Conservation (phyloP, 805 yeast genomes). For the Torulaspora franciscae region DNA sequence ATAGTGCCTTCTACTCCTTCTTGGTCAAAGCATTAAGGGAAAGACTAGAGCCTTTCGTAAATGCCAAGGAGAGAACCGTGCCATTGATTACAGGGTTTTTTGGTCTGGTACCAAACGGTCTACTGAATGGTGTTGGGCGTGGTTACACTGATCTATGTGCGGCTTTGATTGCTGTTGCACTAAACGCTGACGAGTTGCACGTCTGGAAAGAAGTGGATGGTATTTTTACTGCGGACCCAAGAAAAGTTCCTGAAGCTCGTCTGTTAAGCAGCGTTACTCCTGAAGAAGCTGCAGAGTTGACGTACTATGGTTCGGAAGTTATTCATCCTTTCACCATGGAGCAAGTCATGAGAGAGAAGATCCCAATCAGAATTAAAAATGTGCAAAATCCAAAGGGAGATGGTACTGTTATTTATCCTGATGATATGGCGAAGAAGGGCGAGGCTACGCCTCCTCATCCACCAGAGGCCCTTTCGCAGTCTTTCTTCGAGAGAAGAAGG, state of each 20-base stretch:
- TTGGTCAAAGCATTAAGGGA: conserved; percentile 51
- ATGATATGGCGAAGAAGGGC: conserved; percentile 77
- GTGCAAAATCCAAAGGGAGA: conserved; percentile 90
- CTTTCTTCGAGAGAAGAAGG: conserved; percentile 42
- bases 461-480: conserved; percentile 59
- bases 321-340: conserved; percentile 99
- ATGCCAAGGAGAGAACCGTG: conserved; percentile 41
- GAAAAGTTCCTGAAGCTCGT: conserved; percentile 88
- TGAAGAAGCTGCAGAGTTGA: conserved; percentile 96
- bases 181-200: conserved; percentile 88
- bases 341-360: conserved; percentile 92
- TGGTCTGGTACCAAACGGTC: conserved; percentile 94
- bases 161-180: conserved; percentile 90
- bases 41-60: conserved; percentile 41
- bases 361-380: conserved; percentile 94
- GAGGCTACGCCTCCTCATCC: conserved; percentile 94
- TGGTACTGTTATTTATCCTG: conserved; percentile 94
- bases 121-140: conserved; percentile 88
- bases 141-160: conserved; percentile 98
- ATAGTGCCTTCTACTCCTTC: conserved; percentile 56
- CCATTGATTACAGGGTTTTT: conserved; percentile 97
- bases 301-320: conserved; percentile 96
- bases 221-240: conserved; percentile 96
- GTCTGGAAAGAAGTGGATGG: conserved; percentile 99
- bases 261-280: conserved; percentile 86